Evolutionary conservation across 495 filamentous ascomycete species (phyloP).

Genomic region (Coniosporium apollinis): DNA sequence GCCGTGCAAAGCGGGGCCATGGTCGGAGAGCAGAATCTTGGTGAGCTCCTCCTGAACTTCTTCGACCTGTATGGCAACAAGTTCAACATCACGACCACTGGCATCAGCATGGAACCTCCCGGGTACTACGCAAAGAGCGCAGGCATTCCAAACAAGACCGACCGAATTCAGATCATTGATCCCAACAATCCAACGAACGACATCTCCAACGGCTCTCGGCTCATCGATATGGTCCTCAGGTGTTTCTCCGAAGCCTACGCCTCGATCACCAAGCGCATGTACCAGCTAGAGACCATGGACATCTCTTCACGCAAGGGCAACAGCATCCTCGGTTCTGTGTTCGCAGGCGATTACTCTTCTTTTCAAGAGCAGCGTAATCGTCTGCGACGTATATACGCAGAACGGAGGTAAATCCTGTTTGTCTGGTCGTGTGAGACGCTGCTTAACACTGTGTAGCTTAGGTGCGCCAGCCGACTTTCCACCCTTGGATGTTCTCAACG

Average conservation of each 20-base stretch:
- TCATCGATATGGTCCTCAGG: conserved; percentile 41
- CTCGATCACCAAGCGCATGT: conserved; percentile 42
- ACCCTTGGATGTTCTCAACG: too few relatives aligned
- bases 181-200: conserved; percentile 74
- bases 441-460: too few relatives aligned
- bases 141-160: conserved; percentile 25
- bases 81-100: conserved; percentile 47
- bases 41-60: conserved; percentile 67
- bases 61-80: conserved; percentile 72
- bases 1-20: conserved; percentile 41
- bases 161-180: conserved; percentile 63
- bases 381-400: neutral
- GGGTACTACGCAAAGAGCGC: conserved; percentile 50
- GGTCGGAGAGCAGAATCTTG: conserved; percentile 48
- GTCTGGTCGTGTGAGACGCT: too few relatives aligned
- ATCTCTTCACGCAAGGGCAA: neutral
- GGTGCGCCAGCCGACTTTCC: too few relatives aligned
- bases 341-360: conserved; percentile 22
- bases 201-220: conserved; percentile 63
- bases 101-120: conserved; percentile 60
- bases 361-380: conserved; percentile 17
- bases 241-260: conserved; percentile 47
- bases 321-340: conserved; percentile 19
- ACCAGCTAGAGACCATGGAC: conserved; percentile 35
- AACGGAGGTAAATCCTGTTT: neutral